Evolutionary conservation across 352 stramenopile genomes (phyloP).

Genomic region (Globisporangium acanthophoron): DNA sequence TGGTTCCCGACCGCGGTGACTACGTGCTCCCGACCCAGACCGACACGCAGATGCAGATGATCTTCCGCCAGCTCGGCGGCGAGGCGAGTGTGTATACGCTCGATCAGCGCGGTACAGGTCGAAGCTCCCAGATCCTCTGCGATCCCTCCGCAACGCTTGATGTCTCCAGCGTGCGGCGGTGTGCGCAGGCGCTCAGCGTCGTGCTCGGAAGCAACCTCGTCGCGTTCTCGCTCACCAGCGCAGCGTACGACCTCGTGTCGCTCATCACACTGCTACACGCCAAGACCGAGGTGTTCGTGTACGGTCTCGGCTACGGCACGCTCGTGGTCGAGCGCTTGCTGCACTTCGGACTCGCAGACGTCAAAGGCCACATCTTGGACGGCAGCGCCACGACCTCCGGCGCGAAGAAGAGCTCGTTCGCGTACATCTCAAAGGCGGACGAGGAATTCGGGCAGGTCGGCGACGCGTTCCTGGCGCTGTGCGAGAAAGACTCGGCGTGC

Average conservation of each 20-base stretch:
- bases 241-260: constrained; percentile 47
- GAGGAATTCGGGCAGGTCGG: constrained; percentile 37
- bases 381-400: constrained; percentile 34
- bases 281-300: constrained; percentile 43
- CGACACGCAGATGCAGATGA: constrained; percentile 42
- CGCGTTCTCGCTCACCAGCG: constrained; percentile 67
- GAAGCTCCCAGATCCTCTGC: constrained; percentile 39
- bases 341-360: constrained; percentile 37
- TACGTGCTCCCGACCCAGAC: constrained; percentile 7
- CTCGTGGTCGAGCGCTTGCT: constrained; percentile 57
- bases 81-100: constrained; percentile 49
- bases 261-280: constrained; percentile 41
- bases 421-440: constrained; percentile 30
- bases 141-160: constrained; percentile 2
- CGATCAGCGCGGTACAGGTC: constrained; percentile 42
- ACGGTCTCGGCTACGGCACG: constrained; percentile 68
- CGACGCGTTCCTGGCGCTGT: constrained; percentile 39
- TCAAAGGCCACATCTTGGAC: constrained; percentile 61
- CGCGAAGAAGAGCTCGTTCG: constrained; percentile 9
- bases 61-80: constrained; percentile 38
- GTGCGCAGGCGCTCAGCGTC: constrained; percentile 14
- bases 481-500: constrained; percentile 36
- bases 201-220: constrained; percentile 22
- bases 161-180: constrained; percentile 6
- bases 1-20: constrained; percentile 30